phyloP scores from a whole-genome alignment of 495 filamentous ascomycete species.

The Amniculicola lignicola region DNA sequence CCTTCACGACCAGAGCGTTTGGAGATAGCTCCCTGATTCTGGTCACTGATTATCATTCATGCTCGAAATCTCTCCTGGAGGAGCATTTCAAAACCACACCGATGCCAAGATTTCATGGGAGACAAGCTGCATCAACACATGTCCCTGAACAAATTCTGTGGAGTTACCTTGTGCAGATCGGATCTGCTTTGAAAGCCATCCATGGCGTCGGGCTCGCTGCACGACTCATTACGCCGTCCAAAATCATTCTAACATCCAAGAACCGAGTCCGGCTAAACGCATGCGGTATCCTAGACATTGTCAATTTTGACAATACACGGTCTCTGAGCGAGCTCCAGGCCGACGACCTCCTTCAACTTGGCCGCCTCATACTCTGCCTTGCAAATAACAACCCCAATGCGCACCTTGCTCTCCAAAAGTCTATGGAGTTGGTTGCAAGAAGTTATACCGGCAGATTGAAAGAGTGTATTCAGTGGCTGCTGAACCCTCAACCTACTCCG shows the following conservation, averaged over 20 bases:
- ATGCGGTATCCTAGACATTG: constrained; percentile 83
- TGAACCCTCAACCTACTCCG: constrained; percentile 44
- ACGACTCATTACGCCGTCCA: constrained; percentile 75
- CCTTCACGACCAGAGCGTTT: constrained; percentile 88
- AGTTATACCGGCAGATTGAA: constrained; percentile 71
- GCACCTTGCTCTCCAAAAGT: constrained; percentile 55
- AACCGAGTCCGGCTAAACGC: constrained; percentile 84
- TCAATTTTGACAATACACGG: constrained; percentile 66
- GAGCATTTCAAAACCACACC: constrained; percentile 61
- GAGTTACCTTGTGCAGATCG: constrained; percentile 89
- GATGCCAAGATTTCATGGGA: constrained; percentile 51
- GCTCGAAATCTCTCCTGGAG: constrained; percentile 85
- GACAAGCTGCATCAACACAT: constrained; percentile 44
- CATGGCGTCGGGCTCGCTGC: constrained; percentile 79
- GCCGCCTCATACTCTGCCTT: constrained; percentile 74
- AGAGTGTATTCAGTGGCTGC: constrained; percentile 73
- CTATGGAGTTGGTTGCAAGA: constrained; percentile 68
- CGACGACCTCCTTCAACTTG: constrained; percentile 83
- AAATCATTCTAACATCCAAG: constrained; percentile 78
- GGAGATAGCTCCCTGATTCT: constrained; percentile 93
- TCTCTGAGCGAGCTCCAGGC: constrained; percentile 73
- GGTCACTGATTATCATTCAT: constrained; percentile 87
- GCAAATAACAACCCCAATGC: constrained; percentile 61
- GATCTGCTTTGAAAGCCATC: constrained; percentile 81
- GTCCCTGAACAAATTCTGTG: constrained; percentile 79